A percentile compares a stretch with the other conserved stretches of the same genome.
phyloP scores from a whole-genome alignment of 2,329 filamentous ascomycete species.

The Venturia pyrina region DNA sequence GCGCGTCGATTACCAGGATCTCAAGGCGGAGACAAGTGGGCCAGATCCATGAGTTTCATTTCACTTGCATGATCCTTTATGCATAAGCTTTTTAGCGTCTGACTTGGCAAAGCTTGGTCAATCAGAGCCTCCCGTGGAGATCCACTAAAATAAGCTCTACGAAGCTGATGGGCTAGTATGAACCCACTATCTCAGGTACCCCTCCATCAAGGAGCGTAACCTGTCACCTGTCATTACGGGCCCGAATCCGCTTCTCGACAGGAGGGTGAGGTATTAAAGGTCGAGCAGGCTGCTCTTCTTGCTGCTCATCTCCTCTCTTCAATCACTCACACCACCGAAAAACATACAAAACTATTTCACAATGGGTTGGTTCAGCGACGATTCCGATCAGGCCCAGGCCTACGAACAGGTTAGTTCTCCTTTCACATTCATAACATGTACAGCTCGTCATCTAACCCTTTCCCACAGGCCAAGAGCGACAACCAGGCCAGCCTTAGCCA shows the following conservation, averaged over 20 bases:
- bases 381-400: slow-evolving; percentile 2
- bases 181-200: neutral
- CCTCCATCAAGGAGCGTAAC: neutral
- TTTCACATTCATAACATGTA: neutral
- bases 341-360: neutral
- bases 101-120: slow-evolving; percentile 4
- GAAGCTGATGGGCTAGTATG: neutral
- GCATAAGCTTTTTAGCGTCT: neutral
- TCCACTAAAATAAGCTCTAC: neutral
- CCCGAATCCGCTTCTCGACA: neutral
- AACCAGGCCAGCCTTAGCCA: slow-evolving; percentile 1
- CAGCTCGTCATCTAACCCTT: neutral
- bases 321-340: neutral
- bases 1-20: neutral
- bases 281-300: neutral
- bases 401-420: neutral
- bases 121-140: neutral
- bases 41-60: neutral
- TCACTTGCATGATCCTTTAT: neutral
- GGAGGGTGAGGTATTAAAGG: neutral
- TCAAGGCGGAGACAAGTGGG: neutral
- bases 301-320: neutral
- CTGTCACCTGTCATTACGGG: neutral
- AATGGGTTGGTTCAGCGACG: slow-evolving; percentile 4
- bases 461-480: neutral